Conservation (phyloP, 225 moss, liverwort and hornwort genomes). For the Bryoerythrophyllum caledonicum region DNA sequence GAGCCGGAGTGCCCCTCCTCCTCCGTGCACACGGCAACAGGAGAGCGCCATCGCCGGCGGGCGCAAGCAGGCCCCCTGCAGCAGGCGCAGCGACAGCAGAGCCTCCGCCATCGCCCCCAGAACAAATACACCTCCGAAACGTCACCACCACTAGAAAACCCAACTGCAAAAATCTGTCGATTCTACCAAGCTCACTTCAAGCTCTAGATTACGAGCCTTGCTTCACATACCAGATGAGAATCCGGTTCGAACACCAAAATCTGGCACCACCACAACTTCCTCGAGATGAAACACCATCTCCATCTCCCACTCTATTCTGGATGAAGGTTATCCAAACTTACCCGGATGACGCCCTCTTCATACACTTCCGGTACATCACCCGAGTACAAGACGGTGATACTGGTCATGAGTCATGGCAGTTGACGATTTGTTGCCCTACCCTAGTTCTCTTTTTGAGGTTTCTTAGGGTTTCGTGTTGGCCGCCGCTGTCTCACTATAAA, state of each 20-base stretch:
- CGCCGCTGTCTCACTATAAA: constrained; percentile 21
- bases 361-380: too few species aligned
- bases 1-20: constrained; percentile 61
- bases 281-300: too few species aligned
- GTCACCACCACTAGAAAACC: too few species aligned
- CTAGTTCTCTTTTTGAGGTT: not conserved
- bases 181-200: not conserved
- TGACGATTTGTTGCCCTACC: not conserved
- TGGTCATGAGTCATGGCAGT: not conserved
- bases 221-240: not conserved
- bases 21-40: constrained; percentile 48
- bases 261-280: not conserved
- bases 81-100: constrained; percentile 24
- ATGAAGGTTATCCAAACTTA: not conserved
- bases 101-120: constrained; percentile 1
- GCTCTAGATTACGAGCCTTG: not conserved
- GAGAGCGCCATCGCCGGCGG: constrained; percentile 23
- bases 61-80: constrained; percentile 42
- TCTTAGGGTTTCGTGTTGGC: constrained; percentile 13
- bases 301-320: not conserved
- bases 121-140: not conserved
- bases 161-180: too few species aligned
- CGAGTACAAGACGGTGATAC: too few species aligned
- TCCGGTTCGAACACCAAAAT: not conserved
- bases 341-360: not conserved